Percentiles rank a stretch among this genome's conserved stretches.
Evolutionary conservation across 257 asterid species (phyloP).

Genomic region (Catharanthus roseus): DNA sequence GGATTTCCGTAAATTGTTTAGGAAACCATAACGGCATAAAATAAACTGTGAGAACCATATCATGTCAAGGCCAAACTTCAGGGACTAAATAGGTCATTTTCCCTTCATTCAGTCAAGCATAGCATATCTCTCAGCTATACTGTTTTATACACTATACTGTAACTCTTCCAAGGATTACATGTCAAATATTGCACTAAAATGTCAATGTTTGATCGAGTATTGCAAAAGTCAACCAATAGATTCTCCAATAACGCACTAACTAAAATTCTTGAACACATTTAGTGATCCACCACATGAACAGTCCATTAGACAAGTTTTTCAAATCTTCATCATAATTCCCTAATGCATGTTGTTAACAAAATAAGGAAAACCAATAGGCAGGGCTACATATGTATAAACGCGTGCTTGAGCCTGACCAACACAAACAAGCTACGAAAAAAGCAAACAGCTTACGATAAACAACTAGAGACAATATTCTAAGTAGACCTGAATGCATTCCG

Average conservation of each 20-base stretch:
- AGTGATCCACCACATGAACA: neutral
- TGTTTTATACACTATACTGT: no score
- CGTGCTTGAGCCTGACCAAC: neutral
- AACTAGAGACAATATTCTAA: neutral
- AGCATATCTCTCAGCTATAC: neutral
- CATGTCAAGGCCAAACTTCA: no score
- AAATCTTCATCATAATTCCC: neutral
- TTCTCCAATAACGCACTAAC: neutral
- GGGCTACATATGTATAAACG: neutral
- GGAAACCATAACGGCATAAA: no score
- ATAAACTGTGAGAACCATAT: no score
- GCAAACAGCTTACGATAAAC: conserved; percentile 6
- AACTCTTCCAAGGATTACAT: neutral
- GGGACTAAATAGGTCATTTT: no score
- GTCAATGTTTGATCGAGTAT: neutral
- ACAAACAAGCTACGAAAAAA: neutral
- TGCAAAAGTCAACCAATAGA: neutral
- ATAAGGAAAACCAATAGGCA: neutral
- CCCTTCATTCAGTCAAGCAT: neutral
- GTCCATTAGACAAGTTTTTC: neutral
- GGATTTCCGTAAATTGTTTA: no score
- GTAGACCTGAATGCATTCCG: conserved; percentile 70
- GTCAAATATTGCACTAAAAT: neutral
- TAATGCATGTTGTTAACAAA: neutral
- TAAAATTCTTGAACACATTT: neutral